These are phyloP conservation scores for Beauveria australis DNA, from an alignment of 2,329 filamentous ascomycete genomes.

Conservation along the genomic window DNA sequence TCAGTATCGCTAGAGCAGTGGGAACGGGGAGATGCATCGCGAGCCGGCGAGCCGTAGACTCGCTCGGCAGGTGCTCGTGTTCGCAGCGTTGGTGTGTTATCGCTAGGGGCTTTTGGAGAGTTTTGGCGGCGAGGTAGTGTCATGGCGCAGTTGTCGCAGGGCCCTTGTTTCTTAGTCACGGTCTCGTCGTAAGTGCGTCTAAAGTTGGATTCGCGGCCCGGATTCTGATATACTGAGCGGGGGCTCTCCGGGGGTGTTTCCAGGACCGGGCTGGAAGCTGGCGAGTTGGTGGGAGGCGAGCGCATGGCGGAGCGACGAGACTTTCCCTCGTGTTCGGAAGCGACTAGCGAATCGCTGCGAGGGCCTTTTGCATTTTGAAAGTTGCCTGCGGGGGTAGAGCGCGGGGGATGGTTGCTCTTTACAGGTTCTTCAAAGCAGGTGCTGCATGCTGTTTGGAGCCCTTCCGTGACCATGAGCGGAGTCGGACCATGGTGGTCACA, in stretches of 20 bases:
- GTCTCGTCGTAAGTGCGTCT: conserved; percentile 56
- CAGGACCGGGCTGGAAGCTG: conserved; percentile 33
- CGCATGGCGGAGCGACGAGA: conserved; percentile 30
- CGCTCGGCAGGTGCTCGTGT: conserved; percentile 53
- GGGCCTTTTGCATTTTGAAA: conserved; percentile 35
- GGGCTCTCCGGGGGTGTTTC: conserved; percentile 54
- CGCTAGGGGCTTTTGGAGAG: conserved; percentile 18
- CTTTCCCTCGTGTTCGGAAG: conserved; percentile 37
- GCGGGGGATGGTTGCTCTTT: conserved; percentile 27
- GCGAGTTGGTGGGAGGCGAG: conserved; percentile 20
- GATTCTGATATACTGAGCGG: conserved; percentile 29
- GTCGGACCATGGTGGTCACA: conserved; percentile 64
- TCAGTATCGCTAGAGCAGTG: conserved; percentile 45
- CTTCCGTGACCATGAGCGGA: conserved; percentile 62
- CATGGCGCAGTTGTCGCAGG: conserved; percentile 61
- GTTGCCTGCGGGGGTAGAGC: conserved; percentile 30
- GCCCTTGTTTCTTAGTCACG: conserved; percentile 54
- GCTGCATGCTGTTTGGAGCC: conserved; percentile 51
- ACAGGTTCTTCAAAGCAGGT: conserved; percentile 43
- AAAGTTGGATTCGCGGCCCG: conserved; percentile 50
- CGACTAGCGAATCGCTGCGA: conserved; percentile 35
- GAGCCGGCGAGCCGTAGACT: conserved; percentile 41
- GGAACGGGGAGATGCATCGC: conserved; percentile 44
- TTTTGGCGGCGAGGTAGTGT: conserved; percentile 43
- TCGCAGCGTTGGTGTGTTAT: conserved; percentile 47